Evolutionary conservation across 441 rosid species (phyloP).

Genomic region (Macaranga tanarius): DNA sequence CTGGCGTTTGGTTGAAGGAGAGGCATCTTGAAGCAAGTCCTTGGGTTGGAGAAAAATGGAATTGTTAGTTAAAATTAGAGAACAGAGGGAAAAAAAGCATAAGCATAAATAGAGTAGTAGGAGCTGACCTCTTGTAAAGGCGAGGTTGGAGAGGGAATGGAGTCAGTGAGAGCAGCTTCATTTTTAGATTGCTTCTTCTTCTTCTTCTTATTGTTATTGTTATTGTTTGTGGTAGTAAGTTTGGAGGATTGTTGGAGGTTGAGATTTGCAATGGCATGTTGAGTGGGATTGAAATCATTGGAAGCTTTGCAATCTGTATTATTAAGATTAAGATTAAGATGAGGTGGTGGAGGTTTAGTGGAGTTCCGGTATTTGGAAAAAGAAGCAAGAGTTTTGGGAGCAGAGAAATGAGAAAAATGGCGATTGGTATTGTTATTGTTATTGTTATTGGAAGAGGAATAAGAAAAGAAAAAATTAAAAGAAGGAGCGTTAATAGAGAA

Average conservation of each 20-base stretch:
- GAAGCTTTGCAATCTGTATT: too few species aligned
- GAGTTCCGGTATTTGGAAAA: conserved; percentile 40
- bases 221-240: conserved; percentile 6
- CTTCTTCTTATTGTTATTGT: too few species aligned
- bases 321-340: too few species aligned
- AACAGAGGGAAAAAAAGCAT: conserved; percentile 13
- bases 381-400: conserved; percentile 23
- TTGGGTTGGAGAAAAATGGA: conserved; percentile 25
- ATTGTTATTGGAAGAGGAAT: conserved; percentile 23
- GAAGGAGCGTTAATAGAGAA: neutral
- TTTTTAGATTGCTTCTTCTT: conserved; percentile 39
- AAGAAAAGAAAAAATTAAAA: conserved; percentile 28
- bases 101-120: conserved; percentile 12
- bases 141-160: too few species aligned
- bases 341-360: conserved; percentile 41
- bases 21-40: conserved; percentile 26
- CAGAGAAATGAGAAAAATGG: conserved; percentile 36
- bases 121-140: conserved; percentile 39
- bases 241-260: conserved; percentile 14
- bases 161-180: conserved; percentile 31
- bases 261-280: neutral
- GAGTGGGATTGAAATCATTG: too few species aligned
- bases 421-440: conserved; percentile 22
- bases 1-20: conserved; percentile 42
- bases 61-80: conserved; percentile 33